These are phyloP conservation scores for Sungouiella thailandica DNA, from an alignment of 805 yeast species.

Conservation along the genomic window DNA sequence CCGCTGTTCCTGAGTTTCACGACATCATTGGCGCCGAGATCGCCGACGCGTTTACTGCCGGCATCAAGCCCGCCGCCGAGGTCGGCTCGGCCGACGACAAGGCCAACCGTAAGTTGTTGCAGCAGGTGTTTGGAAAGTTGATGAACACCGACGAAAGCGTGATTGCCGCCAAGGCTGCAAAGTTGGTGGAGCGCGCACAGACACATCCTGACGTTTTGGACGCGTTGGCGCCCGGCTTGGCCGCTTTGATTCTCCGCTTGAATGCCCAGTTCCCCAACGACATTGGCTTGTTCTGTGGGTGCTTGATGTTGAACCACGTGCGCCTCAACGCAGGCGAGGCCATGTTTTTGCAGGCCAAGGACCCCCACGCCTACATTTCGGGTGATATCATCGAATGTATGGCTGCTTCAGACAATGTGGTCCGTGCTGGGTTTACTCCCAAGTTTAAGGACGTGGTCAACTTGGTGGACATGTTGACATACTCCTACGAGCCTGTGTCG, in stretches of 20 bases:
- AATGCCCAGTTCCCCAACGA: conserved; percentile 89
- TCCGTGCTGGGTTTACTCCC: conserved; percentile 99
- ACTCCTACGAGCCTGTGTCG: conserved; percentile 80
- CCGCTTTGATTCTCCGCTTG: conserved; percentile 70
- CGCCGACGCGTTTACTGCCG: conserved; percentile 48
- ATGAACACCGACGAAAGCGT: conserved; percentile 74
- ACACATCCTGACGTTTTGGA: conserved; percentile 55
- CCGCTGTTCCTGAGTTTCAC: conserved; percentile 70
- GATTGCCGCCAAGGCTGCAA: conserved; percentile 53
- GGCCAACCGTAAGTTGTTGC: conserved; percentile 61
- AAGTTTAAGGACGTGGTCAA: conserved; percentile 93
- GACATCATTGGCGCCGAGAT: conserved; percentile 63
- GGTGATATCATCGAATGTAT: conserved; percentile 99
- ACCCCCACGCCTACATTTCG: conserved; percentile 94
- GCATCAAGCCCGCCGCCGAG: conserved; percentile 41
- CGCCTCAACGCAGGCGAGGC: conserved; percentile 85
- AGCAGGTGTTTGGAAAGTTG: conserved; percentile 69
- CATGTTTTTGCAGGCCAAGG: conserved; percentile 92
- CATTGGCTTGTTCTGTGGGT: conserved; percentile 94
- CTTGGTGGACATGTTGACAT: conserved; percentile 87
- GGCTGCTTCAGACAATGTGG: conserved; percentile 99
- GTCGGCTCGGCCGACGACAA: conserved; percentile 50
- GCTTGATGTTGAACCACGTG: conserved; percentile 87
- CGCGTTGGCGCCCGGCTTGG: conserved; percentile 44
- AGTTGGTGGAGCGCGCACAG: conserved; percentile 62